Evolutionary conservation across 169 alveolate species (phyloP), one percentile per base, ranked within the genome.

Genomic region (Miamiensis avidus): DNA sequence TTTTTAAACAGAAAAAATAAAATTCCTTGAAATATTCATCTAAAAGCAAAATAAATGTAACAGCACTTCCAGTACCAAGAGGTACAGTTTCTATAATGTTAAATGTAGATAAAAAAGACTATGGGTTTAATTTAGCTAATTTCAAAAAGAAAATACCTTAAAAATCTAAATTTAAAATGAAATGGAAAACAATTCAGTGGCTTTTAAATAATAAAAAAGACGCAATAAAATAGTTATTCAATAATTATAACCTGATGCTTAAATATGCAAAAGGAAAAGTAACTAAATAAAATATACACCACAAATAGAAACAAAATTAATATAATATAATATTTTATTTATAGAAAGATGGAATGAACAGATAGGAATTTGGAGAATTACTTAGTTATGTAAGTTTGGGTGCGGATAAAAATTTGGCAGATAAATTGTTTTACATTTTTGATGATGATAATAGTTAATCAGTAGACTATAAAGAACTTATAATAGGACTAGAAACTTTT

Each of bases 121-220:
- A 81, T n/a, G 79, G 75, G 1, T 86, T 86, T 31, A 81, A 85
- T 34, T 69, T 85, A 25, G 75, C 65, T 28, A 74, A 75, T 33
- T 74, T 81, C 74, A 86, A 86, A 31, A 86, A 86, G 31, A 81
- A 81, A 65, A 74, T 86, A 74, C 73, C 82, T 65, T 74, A 81
- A n/a, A 79, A 75, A 75, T 81, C 86, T 34, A 86, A 81, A 75
- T 86, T 75, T 69, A 86, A 86, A 65, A 81, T 86, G 87, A 86
- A 86, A 81, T 86, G 90, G 90, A 86, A 86, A 86, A 86, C 90
- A 25, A 86, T 86, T 31, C 74, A 86, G 81, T 86, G 90, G 90
- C 81, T 86, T 11, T 34, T 86, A 15, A 6, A 75, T 31, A 78
- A 78, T 75, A 75, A 82, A 76, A 69, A 86, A 75, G 90, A 81